Evolutionary conservation across 371 early-diverging fungal species (phyloP), one percentile per base, ranked within the genome.

Genomic region (Mucor racemosus): DNA sequence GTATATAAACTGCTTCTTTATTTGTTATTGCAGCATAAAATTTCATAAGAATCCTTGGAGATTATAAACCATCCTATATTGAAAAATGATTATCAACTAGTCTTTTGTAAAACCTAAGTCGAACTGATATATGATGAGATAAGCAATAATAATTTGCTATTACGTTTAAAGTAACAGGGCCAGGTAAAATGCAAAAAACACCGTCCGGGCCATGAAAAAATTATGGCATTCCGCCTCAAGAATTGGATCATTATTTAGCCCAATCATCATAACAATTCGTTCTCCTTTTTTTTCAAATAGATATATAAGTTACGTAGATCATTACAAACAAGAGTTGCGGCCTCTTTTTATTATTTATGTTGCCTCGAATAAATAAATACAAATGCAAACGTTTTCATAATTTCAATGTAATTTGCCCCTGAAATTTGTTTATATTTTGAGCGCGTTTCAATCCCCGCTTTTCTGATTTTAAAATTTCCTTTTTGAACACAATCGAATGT

Each of bases 191-290:
- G 41, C 40, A 66, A 73, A 73, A 73, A 73, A 73, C 64, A 61
- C 74, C 69, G 74, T 73, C 74, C 74, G 74, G 74, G 74, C 74
- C 74, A 73, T 64, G 74, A 69, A 73, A 69, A 68, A 69, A 44
- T 13, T 34, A 65, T 58, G 46, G 44, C 48, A 50, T 64, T 33
- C 60, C 63, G 60, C 57, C 36, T 38, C 38, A 7, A 26, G 15
- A 19, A 48, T 57, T 40, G 65, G 60, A 65, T 50, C 61, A 53
- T 69, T 33, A 44, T 62, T 69, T 69, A 61, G 39, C 61, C 65
- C 62, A 46, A 14, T 48, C 14, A 58, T 39, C n/a, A 4, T 40
- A 7, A 40, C 13, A 39, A 41, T 40, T 40, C 10, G 13, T 15
- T 5, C 36, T 63, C 14, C 62, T 50, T 62, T 62, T 62, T 38